Evolutionary conservation across 23 red algal genomes (phyloP).

Genomic region (Gracilaria caudata): DNA sequence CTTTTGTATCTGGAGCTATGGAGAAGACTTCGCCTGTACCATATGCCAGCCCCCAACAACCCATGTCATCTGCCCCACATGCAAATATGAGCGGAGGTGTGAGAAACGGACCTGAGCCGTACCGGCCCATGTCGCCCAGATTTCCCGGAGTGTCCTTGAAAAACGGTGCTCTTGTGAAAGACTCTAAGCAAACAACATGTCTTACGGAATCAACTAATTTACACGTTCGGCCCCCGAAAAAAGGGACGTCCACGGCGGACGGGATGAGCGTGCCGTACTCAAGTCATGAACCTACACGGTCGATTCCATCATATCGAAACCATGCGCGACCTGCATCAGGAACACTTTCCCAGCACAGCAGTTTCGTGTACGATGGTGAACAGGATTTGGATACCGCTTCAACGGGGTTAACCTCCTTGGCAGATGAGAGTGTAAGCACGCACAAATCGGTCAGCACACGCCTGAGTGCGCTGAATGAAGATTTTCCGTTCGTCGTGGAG

Average conservation of each 20-base stretch:
- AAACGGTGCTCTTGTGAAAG: constrained; percentile 33
- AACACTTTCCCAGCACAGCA: constrained; percentile 35
- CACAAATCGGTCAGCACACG: constrained; percentile 58
- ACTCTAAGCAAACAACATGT: not conserved
- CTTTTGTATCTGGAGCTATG: constrained; percentile 32
- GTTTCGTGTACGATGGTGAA: constrained; percentile 17
- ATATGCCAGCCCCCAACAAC: constrained; percentile 5
- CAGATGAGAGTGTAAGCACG: constrained; percentile 73
- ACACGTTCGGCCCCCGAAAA: not conserved
- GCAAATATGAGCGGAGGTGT: not conserved
- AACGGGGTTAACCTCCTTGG: constrained; percentile 60
- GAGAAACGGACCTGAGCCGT: not conserved
- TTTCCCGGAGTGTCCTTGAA: constrained; percentile 43
- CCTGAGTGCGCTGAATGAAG: not conserved
- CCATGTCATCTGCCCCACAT: not conserved
- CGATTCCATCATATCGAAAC: constrained; percentile 14
- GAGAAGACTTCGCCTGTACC: constrained; percentile 33
- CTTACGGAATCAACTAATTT: not conserved
- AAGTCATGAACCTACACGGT: constrained; percentile 8
- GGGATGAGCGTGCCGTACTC: constrained; percentile 8
- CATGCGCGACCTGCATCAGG: not conserved
- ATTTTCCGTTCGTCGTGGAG: constrained; percentile 48
- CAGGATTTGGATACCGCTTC: constrained; percentile 46
- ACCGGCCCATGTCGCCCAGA: constrained; percentile 17
- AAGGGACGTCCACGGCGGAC: constrained; percentile 31